Evolutionary conservation across 768 basidiomycete species (phyloP), one percentile per base, ranked within the genome.

Genomic region (Epithele typhae): DNA sequence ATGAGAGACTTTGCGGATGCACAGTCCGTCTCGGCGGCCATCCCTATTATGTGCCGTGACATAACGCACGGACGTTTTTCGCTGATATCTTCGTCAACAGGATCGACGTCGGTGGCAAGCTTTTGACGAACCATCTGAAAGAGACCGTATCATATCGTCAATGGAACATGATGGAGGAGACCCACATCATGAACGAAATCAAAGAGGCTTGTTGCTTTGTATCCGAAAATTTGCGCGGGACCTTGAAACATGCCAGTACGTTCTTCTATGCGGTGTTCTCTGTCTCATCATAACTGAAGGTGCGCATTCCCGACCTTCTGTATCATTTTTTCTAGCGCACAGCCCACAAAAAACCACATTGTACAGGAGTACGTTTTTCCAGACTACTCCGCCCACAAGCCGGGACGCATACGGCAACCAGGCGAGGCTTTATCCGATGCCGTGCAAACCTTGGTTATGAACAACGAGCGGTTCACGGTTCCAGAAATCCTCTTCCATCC

Each of bases 121-220:
- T 98, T 9, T 66, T 98, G 47, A 97, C 94, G 21, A 97, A 98
- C 66, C 89, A 95, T 42, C 77, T 98, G 19, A 96, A 96, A 61
- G 90, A 94, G 60, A 75, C 94, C 37, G 80, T 94, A 5, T 95
- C 92, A 11, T 97, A 88, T 64, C 83, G 95, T 36, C 94, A 97
- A 61, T 97, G 91, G 89, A 91, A 97, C 64, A 92, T 97, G 89
- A 93, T 94, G 84, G 92, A 96, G 59, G 87, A 97, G 64, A 94
- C 92, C 2, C 81, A 86, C 64, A 87, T 97, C 61, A 84, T 96
- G 73, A 93, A 95, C 68, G 78, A 87, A 58, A 86, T 92, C 58
- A 93, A 95, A 65, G 92, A 97, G 65, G 65, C 78, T 14, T 93
- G 91, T 62, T 93, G 92, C 67, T 96, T 84, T 64, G 85, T 95